Evolutionary conservation across 2,329 filamentous ascomycete genomes (phyloP).

Genomic region (Penicillium polonicum): DNA sequence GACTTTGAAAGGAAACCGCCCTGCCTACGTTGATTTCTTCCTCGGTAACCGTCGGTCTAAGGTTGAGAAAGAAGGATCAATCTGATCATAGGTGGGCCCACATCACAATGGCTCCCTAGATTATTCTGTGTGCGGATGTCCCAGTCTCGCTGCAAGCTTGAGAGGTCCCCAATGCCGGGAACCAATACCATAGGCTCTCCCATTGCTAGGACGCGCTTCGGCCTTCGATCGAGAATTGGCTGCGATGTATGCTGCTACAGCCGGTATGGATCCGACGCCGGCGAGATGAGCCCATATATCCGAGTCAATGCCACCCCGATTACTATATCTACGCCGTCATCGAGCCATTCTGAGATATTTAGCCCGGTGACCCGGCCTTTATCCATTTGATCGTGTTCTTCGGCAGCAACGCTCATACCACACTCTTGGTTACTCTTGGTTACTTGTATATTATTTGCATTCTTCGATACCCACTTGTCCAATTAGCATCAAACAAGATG

Average conservation of each 20-base stretch:
- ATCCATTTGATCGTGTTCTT: background rate
- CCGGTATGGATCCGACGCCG: background rate
- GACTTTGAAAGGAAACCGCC: constrained; percentile 66
- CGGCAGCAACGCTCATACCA: background rate
- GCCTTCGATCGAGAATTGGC: background rate
- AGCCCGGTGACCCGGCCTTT: background rate
- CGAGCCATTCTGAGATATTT: background rate
- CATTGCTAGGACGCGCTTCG: background rate
- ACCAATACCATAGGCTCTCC: background rate
- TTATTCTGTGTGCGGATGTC: background rate
- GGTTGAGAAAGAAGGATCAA: constrained; percentile 15
- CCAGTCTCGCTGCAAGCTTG: background rate
- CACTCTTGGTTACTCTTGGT: background rate
- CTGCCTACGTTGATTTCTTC: constrained; percentile 72
- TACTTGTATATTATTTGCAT: constrained; percentile 11
- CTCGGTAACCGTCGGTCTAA: constrained; percentile 46
- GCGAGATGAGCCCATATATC: background rate
- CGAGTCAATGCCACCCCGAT: background rate
- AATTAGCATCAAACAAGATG: constrained; percentile 2
- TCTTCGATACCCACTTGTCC: constrained; percentile 22
- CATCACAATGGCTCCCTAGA: background rate
- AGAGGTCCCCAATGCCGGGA: background rate
- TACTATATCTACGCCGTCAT: background rate
- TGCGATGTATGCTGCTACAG: background rate
- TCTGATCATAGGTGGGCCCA: constrained; percentile 11